phyloP scores from a whole-genome alignment of 2,329 filamentous ascomycete species.

The Alternaria incomplexa region DNA sequence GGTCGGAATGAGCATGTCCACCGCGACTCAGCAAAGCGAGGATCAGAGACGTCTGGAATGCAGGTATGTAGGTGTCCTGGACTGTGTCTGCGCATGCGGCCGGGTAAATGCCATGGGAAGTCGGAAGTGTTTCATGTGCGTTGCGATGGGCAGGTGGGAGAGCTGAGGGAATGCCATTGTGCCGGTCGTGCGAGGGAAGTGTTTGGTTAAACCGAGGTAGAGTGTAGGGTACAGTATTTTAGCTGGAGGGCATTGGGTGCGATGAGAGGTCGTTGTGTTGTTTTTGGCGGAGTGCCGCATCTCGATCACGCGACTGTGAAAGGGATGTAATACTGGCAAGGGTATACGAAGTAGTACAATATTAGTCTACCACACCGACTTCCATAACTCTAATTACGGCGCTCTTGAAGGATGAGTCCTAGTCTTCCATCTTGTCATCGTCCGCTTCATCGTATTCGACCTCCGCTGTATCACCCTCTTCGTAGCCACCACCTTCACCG shows the following conservation, averaged over 20 bases:
- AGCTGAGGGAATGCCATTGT: not conserved
- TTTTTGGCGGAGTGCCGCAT: not conserved
- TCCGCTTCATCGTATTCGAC: constrained; percentile 22
- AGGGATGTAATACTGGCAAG: not conserved
- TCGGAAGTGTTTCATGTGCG: not conserved
- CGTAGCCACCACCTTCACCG: constrained; percentile 35
- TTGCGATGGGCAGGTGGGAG: not conserved
- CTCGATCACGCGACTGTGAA: not conserved
- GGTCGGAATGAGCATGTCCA: not conserved
- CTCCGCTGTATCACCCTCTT: constrained; percentile 35
- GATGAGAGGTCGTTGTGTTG: not conserved
- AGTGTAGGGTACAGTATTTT: not conserved
- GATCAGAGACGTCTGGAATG: not conserved
- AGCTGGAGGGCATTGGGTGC: not conserved
- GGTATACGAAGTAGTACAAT: not conserved
- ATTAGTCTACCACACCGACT: not conserved
- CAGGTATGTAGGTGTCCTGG: not conserved
- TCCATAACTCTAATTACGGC: not conserved
- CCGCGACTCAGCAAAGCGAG: not conserved
- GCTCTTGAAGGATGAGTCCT: not conserved
- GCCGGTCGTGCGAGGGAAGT: not conserved
- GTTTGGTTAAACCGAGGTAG: not conserved
- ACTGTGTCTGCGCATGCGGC: not conserved
- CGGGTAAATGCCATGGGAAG: not conserved
- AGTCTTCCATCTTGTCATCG: constrained; percentile 38